Base-by-base conservation (phyloP, 179 eudicot genomes). In the Silene vulgaris region DNA sequence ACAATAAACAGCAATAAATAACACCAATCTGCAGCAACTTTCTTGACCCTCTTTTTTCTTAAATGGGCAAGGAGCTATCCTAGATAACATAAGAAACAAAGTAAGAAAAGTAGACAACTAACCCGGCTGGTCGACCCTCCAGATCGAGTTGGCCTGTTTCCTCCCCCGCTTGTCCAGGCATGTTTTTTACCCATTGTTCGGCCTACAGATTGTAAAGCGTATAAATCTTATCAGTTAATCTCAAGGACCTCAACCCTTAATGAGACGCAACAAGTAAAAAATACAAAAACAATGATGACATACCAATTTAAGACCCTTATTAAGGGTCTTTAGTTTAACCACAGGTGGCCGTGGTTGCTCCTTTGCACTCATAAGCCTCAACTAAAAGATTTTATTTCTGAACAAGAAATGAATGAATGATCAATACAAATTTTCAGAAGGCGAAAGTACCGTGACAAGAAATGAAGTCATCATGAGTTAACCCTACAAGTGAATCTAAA, bases 71-170 rank as follows among this genome's bases (percentile, higher is more conserved):
- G 8, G 20, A 23, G 59, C 59, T 52, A 3, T 52, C 59, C 17
- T 14, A 3, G 17, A 52, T 52, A 52, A 52, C 40, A 52, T 0
- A 23, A 17, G 20, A 26, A 32, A 12, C 9, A 14, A 65, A 43
- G 8, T 16, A 23, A 8, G 1, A 21, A 40, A 71, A 54, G 45
- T 26, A 19, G 4, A 50, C 14, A 52, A 54, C 80, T 19, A 68
- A 81, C 84, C 84, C 75, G 30, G 78, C 52, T 54, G 84, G 81
- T 54, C 84, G 77, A 54, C 57, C 73, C 73, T 81, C 84, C 68
- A 77, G 20, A 30, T 81, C 83, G 0, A 26, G 23, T 17, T 69
- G 68, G 65, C 40, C 80, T 35, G 68, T 62, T 21, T 77, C 83
- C 28, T 80, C 78, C 26, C 74, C 80, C 14, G 54, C 73, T 63